Conservation (phyloP, 148 eudicot species). For the Pouteria glomerata region DNA sequence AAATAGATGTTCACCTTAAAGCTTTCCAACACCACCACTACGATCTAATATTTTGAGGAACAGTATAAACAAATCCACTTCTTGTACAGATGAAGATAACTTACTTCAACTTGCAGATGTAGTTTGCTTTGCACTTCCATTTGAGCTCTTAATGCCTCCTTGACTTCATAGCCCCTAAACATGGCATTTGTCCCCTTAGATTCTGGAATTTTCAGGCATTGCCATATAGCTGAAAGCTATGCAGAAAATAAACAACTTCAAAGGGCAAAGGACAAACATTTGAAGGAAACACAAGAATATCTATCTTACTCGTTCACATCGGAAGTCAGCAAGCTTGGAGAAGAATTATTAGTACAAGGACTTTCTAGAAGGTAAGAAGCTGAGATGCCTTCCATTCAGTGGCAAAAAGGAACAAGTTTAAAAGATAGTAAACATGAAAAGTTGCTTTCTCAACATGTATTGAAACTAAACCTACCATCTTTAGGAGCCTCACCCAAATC, state of each 20-base stretch:
- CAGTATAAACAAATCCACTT: not conserved
- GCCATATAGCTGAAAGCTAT: not conserved
- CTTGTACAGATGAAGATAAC: conserved; percentile 5
- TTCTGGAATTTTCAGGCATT: not conserved
- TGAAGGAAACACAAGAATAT: conserved; percentile 2
- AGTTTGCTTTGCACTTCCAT: conserved; percentile 84
- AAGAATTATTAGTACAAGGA: conserved; percentile 55
- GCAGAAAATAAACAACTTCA: not conserved
- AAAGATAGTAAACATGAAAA: not conserved
- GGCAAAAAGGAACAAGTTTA: conserved; percentile 9
- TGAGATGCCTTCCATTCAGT: conserved; percentile 36
- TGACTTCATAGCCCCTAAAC: conserved; percentile 63
- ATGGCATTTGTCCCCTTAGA: conserved; percentile 3
- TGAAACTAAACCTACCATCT: conserved; percentile 56
- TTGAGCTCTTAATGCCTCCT: conserved; percentile 79
- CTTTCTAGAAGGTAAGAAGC: conserved; percentile 55
- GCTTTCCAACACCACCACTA: not conserved
- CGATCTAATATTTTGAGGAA: not conserved
- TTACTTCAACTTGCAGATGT: conserved; percentile 79
- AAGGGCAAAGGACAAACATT: not conserved
- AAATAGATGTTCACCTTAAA: not conserved
- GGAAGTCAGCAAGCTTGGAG: conserved; percentile 58
- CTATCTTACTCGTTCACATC: conserved; percentile 70
- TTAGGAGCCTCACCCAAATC: conserved; percentile 66
- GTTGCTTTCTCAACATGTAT: not conserved